Base-by-base conservation (phyloP, 768 basidiomycete genomes). In the Pleurotus ostreatus region DNA sequence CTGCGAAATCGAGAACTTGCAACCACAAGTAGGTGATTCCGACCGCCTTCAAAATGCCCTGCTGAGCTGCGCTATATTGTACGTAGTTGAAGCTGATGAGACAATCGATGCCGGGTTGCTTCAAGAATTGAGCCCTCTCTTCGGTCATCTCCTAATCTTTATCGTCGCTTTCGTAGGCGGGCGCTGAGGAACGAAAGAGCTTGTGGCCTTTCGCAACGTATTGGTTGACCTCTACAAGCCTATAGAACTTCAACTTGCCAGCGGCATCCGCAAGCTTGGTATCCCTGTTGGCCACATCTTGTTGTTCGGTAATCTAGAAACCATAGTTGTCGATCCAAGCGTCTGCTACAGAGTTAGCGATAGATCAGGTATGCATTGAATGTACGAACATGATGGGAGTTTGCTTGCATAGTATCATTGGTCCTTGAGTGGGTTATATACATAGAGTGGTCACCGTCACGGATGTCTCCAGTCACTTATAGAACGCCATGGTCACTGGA, bases 1-100 rank as follows among this genome's bases (percentile, higher is more conserved):
- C 25, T 11, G 9, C 13, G 51, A 66, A 64, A 56, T 66, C 65
- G 9, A 38, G 48, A 6, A 66, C 61, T 23, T 55, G 51, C 53
- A 67, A 52, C 47, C 61, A 63, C 44, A 55, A 20, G 51, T 61
- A 65, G 3, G 23, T 30, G 45, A 67, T 67, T 2, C 25, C 44
- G 4, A 53, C 58, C 0, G 26, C 22, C 2, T 41, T 40, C 41
- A 66, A 26, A 7, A 46, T 56, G 16, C 43, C 25, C 26, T 55
- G 57, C 40, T 60, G 59, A 30, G 1, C 46, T 5, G 37, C 25
- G 0, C 7, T 52, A 46, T 66, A 66, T 8, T 56, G 49, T 22
- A 46, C 38, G n/a, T 59, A 38, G 37, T 66, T 66, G 49, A 59
- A 61, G 40, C 61, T 64, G 30, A 64, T 62, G 55, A 66, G 60